phyloP scores from a whole-genome alignment of 257 asterid species.

The Hygrophila difformis region DNA sequence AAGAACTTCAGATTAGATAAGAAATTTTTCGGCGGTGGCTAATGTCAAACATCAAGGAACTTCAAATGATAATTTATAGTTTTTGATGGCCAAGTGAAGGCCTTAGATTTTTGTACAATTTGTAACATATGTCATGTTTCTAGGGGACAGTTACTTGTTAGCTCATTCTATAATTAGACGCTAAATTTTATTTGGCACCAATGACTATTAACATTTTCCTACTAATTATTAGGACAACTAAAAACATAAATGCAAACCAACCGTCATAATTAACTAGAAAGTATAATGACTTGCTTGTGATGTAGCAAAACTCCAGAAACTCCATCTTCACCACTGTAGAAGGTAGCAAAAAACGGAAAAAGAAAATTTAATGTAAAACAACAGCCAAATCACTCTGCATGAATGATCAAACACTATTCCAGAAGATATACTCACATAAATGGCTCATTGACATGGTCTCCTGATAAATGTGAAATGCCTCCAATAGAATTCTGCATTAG shows the following conservation, averaged over 20 bases:
- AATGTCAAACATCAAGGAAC: not conserved
- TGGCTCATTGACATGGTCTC: conserved; percentile 95
- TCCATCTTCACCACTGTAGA: conserved; percentile 85
- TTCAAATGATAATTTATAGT: no score
- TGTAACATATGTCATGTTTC: no score
- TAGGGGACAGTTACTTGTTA: no score
- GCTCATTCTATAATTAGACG: no score
- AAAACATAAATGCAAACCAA: conserved; percentile 42
- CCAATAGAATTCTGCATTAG: conserved; percentile 84
- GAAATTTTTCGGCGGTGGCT: no score
- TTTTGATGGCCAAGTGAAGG: no score
- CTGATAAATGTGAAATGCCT: conserved; percentile 81
- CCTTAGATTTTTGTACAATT: no score
- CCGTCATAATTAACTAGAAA: conserved; percentile 40
- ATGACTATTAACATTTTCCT: conserved; percentile 7
- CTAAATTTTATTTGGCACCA: no score
- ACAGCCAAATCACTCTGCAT: conserved; percentile 6
- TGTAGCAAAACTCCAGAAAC: conserved; percentile 96
- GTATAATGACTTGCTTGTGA: conserved; percentile 97
- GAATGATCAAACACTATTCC: conserved; percentile 5
- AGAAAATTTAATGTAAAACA: conserved; percentile 19
- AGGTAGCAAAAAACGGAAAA: conserved; percentile 4
- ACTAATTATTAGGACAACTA: conserved; percentile 12
- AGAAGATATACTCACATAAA: conserved; percentile 55
- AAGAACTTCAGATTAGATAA: not conserved